Evolutionary conservation across 2,329 filamentous ascomycete species (phyloP).

Genomic region (Pseudocercospora pini-densiflorae): DNA sequence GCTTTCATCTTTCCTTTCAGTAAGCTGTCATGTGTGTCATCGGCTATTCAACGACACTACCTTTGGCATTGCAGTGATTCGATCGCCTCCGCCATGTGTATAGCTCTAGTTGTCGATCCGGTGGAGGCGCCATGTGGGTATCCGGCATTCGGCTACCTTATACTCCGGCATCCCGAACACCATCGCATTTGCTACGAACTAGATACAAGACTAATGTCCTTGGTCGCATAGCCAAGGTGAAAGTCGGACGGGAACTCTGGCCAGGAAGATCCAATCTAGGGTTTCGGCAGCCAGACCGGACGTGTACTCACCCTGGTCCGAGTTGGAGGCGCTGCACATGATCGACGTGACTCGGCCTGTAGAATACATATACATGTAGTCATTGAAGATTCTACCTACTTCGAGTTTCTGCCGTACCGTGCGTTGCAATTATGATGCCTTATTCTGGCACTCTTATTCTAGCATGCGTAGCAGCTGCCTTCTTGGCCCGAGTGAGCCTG

Average conservation of each 20-base stretch:
- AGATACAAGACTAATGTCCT: neutral
- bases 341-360: too few relatives aligned
- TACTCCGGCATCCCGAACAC: neutral
- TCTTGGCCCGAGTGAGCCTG: neutral
- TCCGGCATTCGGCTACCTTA: neutral
- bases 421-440: too few relatives aligned
- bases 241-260: too few relatives aligned
- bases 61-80: too few relatives aligned
- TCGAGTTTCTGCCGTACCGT: neutral
- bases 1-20: neutral
- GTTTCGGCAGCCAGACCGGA: too few relatives aligned
- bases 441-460: neutral
- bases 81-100: too few relatives aligned
- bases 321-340: too few relatives aligned
- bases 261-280: too few relatives aligned
- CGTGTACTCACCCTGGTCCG: too few relatives aligned
- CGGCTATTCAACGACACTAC: too few relatives aligned
- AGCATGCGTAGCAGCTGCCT: neutral
- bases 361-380: too few relatives aligned
- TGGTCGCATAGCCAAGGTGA: neutral
- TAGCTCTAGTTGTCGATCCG: neutral
- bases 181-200: neutral
- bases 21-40: neutral
- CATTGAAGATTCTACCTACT: neutral
- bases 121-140: neutral